These are phyloP conservation scores for Neurospora tetraspora DNA, from an alignment of 495 filamentous ascomycete species.

Conservation along the genomic window DNA sequence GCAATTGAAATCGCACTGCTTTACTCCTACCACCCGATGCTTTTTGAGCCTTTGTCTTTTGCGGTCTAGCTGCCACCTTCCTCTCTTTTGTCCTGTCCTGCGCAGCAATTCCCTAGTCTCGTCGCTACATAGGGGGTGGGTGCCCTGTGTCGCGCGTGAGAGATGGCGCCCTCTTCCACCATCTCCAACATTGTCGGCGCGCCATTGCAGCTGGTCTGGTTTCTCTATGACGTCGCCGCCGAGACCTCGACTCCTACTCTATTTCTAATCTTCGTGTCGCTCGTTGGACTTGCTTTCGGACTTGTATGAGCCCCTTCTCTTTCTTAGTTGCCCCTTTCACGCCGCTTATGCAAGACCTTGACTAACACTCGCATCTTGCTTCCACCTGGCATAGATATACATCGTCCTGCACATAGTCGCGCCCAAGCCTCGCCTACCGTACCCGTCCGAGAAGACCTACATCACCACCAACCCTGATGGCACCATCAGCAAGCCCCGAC, in stretches of 20 bases:
- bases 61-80: not conserved
- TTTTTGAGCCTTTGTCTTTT: not conserved
- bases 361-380: not conserved
- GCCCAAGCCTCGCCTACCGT: conserved; percentile 64
- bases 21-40: not conserved
- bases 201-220: conserved; percentile 17
- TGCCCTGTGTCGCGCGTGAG: not conserved
- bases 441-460: conserved; percentile 79
- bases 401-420: conserved; percentile 61
- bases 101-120: no score
- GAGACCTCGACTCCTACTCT: conserved; percentile 23
- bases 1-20: not conserved
- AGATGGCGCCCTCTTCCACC: conserved; percentile 3
- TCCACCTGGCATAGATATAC: conserved; percentile 38
- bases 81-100: not conserved
- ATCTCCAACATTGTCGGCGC: conserved; percentile 4
- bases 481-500: conserved; percentile 43
- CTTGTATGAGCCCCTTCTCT: conserved; percentile 12
- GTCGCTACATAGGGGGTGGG: not conserved
- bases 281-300: conserved; percentile 18
- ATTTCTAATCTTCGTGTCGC: conserved; percentile 16
- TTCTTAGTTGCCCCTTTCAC: not conserved
- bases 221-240: conserved; percentile 14
- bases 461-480: conserved; percentile 61
- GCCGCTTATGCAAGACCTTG: not conserved